Percentiles rank a stretch among this genome's conserved stretches.
phyloP scores from a whole-genome alignment of 345 rosid species.

The Acer negundo region DNA sequence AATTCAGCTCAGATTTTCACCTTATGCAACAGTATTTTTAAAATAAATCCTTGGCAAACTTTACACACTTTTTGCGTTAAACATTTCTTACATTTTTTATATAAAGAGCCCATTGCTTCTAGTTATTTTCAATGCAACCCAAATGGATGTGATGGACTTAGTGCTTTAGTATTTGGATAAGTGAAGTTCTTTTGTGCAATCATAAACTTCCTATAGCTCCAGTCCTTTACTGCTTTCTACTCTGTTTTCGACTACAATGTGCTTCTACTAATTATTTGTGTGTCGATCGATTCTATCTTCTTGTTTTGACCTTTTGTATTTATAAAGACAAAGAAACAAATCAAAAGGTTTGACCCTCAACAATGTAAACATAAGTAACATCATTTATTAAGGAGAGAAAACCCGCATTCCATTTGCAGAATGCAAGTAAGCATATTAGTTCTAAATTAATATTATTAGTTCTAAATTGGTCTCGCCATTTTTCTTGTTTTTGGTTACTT shows the following conservation, averaged over 20 bases:
- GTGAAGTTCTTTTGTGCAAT: constrained; percentile 3
- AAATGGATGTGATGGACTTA: neutral
- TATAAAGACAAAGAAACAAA: neutral
- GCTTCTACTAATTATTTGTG: neutral
- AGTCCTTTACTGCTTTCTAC: neutral
- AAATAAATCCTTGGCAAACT: neutral
- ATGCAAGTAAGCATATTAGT: neutral
- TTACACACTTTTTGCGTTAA: neutral
- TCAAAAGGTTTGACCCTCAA: neutral
- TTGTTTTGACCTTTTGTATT: neutral
- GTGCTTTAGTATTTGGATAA: constrained; percentile 6
- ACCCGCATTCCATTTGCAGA: neutral
- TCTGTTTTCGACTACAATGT: neutral
- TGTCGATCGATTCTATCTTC: neutral
- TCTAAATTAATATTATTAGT: neutral
- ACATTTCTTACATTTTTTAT: neutral
- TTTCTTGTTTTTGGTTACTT: no score
- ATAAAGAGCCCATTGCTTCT: neutral
- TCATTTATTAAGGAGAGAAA: neutral
- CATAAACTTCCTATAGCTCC: neutral
- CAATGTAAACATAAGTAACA: neutral
- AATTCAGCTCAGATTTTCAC: neutral
- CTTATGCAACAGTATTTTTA: neutral
- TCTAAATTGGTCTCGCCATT: neutral
- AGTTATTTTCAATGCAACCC: neutral